Conservation (phyloP, 805 yeast species). For the Wickerhamiella kazuoi region DNA sequence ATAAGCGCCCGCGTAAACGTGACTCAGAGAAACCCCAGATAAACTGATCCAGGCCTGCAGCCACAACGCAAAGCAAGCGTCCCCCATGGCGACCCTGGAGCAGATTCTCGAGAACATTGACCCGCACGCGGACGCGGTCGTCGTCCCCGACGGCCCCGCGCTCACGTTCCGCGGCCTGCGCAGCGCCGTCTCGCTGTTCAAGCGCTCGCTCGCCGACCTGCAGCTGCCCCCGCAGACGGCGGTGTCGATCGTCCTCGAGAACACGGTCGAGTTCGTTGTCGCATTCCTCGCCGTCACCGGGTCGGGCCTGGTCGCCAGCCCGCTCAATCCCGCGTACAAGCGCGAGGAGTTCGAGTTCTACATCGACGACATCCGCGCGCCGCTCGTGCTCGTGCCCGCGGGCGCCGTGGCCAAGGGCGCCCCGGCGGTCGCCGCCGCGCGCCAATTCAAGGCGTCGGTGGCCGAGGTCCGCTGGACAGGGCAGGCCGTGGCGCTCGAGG, state of each 20-base stretch:
- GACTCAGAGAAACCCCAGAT: no score
- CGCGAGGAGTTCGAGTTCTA: slow-evolving; percentile 47
- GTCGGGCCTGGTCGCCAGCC: slow-evolving; percentile 45
- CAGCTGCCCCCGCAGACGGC: slow-evolving; percentile 28
- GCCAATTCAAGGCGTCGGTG: slow-evolving; percentile 29
- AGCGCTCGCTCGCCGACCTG: slow-evolving; percentile 22
- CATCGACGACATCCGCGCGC: slow-evolving; percentile 40
- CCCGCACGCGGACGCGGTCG: slow-evolving; percentile 14
- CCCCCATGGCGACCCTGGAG: slow-evolving; percentile 6
- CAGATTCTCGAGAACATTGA: slow-evolving; percentile 8
- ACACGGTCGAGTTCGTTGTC: slow-evolving; percentile 39
- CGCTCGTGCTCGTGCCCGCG: slow-evolving; percentile 38
- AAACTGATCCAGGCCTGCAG: no score
- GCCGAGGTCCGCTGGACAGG: slow-evolving; percentile 37
- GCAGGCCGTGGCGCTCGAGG: slow-evolving; percentile 23
- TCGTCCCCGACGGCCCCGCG: slow-evolving; percentile 31
- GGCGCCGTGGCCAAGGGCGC: slow-evolving; percentile 27
- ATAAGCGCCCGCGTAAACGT: no score
- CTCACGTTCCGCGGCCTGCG: slow-evolving; percentile 30
- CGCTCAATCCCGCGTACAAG: slow-evolving; percentile 47
- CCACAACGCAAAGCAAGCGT: no score
- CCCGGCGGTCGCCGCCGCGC: slow-evolving; percentile 35
- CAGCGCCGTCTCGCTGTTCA: slow-evolving; percentile 20
- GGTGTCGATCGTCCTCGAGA: slow-evolving; percentile 44
- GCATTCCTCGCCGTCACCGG: slow-evolving; percentile 43